A percentile compares a stretch with the other conserved stretches of the same genome.
These are phyloP conservation scores for Dendrobium catenatum DNA, from an alignment of 106 monocot genomes.

Conservation along the genomic window DNA sequence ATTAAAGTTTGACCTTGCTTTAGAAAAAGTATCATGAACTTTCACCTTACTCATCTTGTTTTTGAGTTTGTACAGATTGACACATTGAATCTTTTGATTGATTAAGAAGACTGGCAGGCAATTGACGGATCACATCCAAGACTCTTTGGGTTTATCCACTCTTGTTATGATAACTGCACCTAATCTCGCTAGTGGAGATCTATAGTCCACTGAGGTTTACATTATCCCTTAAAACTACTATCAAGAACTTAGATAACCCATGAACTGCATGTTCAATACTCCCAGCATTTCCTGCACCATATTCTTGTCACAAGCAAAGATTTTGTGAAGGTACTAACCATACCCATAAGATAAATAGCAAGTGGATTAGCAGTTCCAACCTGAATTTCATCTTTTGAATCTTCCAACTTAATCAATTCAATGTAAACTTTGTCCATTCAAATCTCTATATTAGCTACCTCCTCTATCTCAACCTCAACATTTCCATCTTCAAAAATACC, in stretches of 20 bases:
- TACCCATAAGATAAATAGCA: slow-evolving; percentile 83
- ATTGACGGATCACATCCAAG: slow-evolving; percentile 55
- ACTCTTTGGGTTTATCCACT: slow-evolving; percentile 42
- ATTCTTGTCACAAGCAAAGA: background rate
- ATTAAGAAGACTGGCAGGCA: slow-evolving; percentile 25
- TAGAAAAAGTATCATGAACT: slow-evolving; percentile 7
- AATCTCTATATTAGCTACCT: no score
- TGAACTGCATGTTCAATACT: no score
- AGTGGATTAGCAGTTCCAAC: slow-evolving; percentile 80
- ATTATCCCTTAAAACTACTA: no score
- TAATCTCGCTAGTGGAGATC: slow-evolving; percentile 7
- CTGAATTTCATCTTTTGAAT: slow-evolving; percentile 11
- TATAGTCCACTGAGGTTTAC: slow-evolving; percentile 37
- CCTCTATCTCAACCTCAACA: no score
- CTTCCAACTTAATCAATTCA: no score
- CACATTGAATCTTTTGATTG: slow-evolving; percentile 13
- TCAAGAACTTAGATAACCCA: no score
- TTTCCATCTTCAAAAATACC: no score
- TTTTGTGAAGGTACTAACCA: slow-evolving; percentile 72
- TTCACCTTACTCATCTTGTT: slow-evolving; percentile 4
- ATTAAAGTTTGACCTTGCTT: slow-evolving; percentile 6
- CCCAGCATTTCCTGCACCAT: no score
- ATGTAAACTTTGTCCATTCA: no score
- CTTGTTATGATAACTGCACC: slow-evolving; percentile 1
- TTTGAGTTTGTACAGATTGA: slow-evolving; percentile 9